Evolutionary conservation across 805 yeast genomes (phyloP).

Genomic region (Ogataea allantospora): DNA sequence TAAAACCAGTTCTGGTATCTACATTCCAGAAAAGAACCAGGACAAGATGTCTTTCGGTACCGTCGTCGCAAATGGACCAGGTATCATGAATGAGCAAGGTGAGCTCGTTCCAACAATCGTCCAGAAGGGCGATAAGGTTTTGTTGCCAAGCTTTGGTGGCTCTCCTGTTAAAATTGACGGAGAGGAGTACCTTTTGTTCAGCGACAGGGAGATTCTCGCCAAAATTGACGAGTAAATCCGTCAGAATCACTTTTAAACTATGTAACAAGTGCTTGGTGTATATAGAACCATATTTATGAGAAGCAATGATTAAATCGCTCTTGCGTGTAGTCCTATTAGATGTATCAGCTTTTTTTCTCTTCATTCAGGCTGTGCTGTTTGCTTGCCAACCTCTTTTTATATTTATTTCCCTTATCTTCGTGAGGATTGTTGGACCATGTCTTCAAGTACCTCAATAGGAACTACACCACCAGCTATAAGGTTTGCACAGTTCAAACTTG

Average conservation of each 20-base stretch:
- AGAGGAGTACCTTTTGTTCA: slow-evolving; percentile 61
- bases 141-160: slow-evolving; percentile 95
- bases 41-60: slow-evolving; percentile 90
- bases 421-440: slow-evolving; percentile 14
- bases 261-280: too few relatives aligned
- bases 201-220: slow-evolving; percentile 93
- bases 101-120: slow-evolving; percentile 71
- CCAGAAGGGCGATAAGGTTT: slow-evolving; percentile 85
- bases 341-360: not conserved
- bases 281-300: slow-evolving; percentile 1
- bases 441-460: slow-evolving; percentile 16
- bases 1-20: slow-evolving; percentile 89
- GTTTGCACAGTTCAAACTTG: slow-evolving; percentile 58
- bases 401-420: slow-evolving; percentile 11
- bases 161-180: slow-evolving; percentile 76
- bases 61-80: slow-evolving; percentile 95
- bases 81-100: slow-evolving; percentile 65
- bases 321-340: too few relatives aligned
- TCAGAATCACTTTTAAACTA: not conserved
- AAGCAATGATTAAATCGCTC: too few relatives aligned
- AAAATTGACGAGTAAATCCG: slow-evolving; percentile 63
- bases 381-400: slow-evolving; percentile 1
- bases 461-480: slow-evolving; percentile 17
- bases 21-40: slow-evolving; percentile 93
- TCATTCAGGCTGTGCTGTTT: slow-evolving; percentile 3